Evolutionary conservation across 2,329 filamentous ascomycete genomes (phyloP), one percentile per base, ranked within the genome.

Genomic region (Paecilomyces niveus): DNA sequence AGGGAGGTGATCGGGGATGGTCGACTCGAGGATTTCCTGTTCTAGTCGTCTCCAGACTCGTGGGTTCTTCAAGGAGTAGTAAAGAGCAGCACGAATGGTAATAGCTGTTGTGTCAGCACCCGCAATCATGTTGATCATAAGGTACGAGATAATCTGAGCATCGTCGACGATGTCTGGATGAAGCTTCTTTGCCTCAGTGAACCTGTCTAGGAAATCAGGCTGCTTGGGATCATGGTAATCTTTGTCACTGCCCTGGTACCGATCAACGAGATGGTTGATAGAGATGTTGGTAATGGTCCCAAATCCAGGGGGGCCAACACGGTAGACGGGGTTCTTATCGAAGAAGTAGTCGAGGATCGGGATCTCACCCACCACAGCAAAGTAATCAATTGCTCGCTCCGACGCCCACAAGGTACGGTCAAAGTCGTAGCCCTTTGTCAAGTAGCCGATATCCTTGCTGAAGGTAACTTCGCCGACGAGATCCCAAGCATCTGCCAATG

Each of bases 171-270:
- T 58, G 5, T 75, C 70, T 0, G 72, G 71, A 49, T 71, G 57
- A 0, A 64, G 58, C 8, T 68, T 60, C 61, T 77, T 73, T 2
- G 72, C 69, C 11, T 77, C 72, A n/a, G 79, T 68, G 56, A 77
- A 78, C 39, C 71, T 70, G 57, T 78, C 73, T 5, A 79, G 62
- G 26, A 73, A 78, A 55, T 79, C 75, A 3, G 53, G 64, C 55
- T 50, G 62, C 39, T 8, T 59, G 26, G 15, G 60, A 51, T 58
- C 49, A 52, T 68, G 64, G 6, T 64, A 59, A 1, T 22, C 22
- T 22, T 22, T 22, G 3, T 61, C 63, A 7, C 60, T 60, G 11
- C 60, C 60, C 39, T 64, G 59, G 2, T 60, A 45, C 18, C 64
- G 61, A 55, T 61, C 56, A 18, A 58, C 32, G 3, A 65, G 57